These are phyloP conservation scores for Pythium insidiosum DNA, from an alignment of 352 stramenopile genomes.

Conservation along the genomic window DNA sequence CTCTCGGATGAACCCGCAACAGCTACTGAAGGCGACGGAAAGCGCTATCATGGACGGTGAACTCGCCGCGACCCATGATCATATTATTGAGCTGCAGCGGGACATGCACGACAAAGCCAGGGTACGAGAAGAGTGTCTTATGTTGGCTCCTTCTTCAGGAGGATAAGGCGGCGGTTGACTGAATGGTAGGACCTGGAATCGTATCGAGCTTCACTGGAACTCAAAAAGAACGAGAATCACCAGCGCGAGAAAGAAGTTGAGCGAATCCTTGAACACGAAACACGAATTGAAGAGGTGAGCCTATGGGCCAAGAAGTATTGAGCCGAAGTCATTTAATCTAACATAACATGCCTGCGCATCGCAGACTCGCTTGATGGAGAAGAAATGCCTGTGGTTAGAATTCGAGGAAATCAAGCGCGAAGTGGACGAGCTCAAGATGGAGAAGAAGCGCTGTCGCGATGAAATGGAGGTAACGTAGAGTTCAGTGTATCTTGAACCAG, in stretches of 20 bases:
- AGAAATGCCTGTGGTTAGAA: constrained; percentile 81
- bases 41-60: constrained; percentile 66
- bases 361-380: constrained; percentile 80
- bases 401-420: constrained; percentile 70
- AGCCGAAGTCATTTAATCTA: constrained; percentile 16
- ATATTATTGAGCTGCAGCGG: constrained; percentile 70
- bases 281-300: constrained; percentile 65
- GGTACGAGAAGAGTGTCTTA: constrained; percentile 25
- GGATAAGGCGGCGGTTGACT: too few relatives aligned
- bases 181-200: constrained; percentile 66
- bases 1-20: constrained; percentile 70
- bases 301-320: background rate
- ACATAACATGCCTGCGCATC: too few relatives aligned
- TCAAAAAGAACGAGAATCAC: constrained; percentile 79
- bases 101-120: constrained; percentile 65
- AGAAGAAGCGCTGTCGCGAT: constrained; percentile 63
- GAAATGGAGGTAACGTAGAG: constrained; percentile 69
- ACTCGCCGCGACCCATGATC: constrained; percentile 58
- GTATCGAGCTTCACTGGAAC: constrained; percentile 47
- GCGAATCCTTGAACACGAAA: constrained; percentile 75
- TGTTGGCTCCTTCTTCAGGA: too few relatives aligned
- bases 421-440: constrained; percentile 52
- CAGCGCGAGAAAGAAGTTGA: constrained; percentile 83
- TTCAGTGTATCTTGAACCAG: too few relatives aligned
- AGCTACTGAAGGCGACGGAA: constrained; percentile 75